Evolutionary conservation across 179 eudicot species (phyloP).

Genomic region (Beta macrorhiza): DNA sequence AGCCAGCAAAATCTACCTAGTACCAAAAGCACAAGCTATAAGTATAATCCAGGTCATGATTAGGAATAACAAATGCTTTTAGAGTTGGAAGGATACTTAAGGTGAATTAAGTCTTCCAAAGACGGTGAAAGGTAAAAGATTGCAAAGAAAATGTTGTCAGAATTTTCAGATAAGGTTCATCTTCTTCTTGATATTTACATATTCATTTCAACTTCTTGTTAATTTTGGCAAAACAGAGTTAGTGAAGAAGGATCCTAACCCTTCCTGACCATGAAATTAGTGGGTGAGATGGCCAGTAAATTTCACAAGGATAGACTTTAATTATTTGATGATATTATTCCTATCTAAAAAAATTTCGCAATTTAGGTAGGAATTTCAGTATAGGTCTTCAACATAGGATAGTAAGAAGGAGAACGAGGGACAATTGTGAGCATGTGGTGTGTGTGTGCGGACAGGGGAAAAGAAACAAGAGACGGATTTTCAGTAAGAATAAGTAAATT

Average conservation of each 20-base stretch:
- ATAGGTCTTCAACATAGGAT: no score
- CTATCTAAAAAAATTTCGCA: no score
- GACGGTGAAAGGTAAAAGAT: neutral
- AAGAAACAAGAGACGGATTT: no score
- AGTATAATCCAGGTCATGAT: neutral
- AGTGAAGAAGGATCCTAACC: neutral
- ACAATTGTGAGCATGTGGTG: no score
- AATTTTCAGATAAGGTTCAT: neutral
- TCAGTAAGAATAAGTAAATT: no score
- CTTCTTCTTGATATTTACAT: neutral
- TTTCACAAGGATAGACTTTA: no score
- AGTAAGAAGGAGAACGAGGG: no score
- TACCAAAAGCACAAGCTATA: constrained; percentile 2
- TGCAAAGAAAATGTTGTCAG: neutral
- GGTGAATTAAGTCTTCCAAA: neutral
- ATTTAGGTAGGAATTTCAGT: no score
- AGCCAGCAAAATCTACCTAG: neutral
- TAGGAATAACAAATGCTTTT: neutral
- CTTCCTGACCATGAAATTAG: neutral
- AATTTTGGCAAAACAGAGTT: neutral
- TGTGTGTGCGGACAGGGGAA: no score
- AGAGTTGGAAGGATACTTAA: neutral
- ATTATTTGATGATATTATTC: no score
- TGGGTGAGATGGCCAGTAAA: neutral
- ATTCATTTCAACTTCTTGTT: neutral